phyloP scores from a whole-genome alignment of 2,329 filamentous ascomycete genomes.

The Dryadomyces quercus-mongolicae region DNA sequence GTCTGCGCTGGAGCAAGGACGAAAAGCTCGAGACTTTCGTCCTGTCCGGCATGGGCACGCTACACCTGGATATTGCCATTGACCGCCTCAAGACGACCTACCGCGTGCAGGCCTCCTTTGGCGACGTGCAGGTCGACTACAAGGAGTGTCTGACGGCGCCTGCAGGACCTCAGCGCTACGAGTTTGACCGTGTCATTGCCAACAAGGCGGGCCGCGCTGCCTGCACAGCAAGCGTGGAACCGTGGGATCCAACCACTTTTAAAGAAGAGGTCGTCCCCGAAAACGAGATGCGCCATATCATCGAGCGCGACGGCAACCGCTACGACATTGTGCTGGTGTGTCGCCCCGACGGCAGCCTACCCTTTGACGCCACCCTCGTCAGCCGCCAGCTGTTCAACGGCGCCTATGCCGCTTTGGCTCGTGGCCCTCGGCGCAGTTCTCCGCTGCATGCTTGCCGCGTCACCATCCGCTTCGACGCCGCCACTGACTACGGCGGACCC shows the following conservation, averaged over 20 bases:
- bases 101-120: slow-evolving; percentile 77
- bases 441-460: slow-evolving; percentile 69
- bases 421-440: slow-evolving; percentile 69
- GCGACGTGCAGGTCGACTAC: slow-evolving; percentile 89
- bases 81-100: slow-evolving; percentile 82
- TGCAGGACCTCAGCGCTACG: slow-evolving; percentile 43
- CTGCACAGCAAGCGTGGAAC: slow-evolving; percentile 57
- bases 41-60: slow-evolving; percentile 88
- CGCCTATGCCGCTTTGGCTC: slow-evolving; percentile 68
- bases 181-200: slow-evolving; percentile 69
- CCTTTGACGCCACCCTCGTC: slow-evolving; percentile 37
- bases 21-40: slow-evolving; percentile 89
- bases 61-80: slow-evolving; percentile 86
- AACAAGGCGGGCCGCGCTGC: slow-evolving; percentile 68
- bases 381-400: slow-evolving; percentile 61
- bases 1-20: slow-evolving; percentile 71
- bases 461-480: slow-evolving; percentile 54
- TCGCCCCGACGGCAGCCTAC: slow-evolving; percentile 26
- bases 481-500: slow-evolving; percentile 49
- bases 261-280: background rate
- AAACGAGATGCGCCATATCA: slow-evolving; percentile 12
- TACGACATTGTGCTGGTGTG: slow-evolving; percentile 40
- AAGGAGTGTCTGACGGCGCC: slow-evolving; percentile 61
- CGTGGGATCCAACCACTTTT: slow-evolving; percentile 25
- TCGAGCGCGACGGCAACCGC: slow-evolving; percentile 56